These are phyloP conservation scores for Gamsiella multidivaricata DNA, from an alignment of 192 early-diverging fungal species.

Conservation along the genomic window DNA sequence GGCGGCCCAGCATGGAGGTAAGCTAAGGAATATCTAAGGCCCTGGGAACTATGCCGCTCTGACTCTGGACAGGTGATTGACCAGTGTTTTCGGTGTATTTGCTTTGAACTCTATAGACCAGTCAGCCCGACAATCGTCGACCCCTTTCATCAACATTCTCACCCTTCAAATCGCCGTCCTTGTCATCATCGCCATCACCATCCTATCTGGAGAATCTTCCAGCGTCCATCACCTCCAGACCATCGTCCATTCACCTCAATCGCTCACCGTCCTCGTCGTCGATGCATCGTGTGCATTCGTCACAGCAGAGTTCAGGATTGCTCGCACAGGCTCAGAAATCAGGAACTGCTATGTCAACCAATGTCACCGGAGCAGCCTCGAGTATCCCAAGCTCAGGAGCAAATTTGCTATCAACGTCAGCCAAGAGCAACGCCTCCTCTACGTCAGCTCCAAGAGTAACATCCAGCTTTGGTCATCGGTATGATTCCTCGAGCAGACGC, in stretches of 20 bases:
- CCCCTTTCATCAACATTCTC: constrained; percentile 31
- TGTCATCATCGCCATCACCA: constrained; percentile 56
- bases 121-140: constrained; percentile 35
- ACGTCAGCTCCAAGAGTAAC: constrained; percentile 51
- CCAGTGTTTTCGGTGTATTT: neutral
- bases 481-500: constrained; percentile 51
- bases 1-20: constrained; percentile 38
- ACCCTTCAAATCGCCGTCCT: constrained; percentile 57
- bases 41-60: too few species aligned
- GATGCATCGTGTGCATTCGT: constrained; percentile 49
- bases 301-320: constrained; percentile 25
- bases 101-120: too few species aligned
- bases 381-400: constrained; percentile 14
- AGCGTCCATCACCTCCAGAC: constrained; percentile 26
- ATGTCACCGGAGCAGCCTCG: constrained; percentile 10
- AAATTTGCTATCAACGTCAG: constrained; percentile 41
- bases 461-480: constrained; percentile 54
- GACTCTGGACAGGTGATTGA: too few species aligned
- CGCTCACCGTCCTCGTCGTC: constrained; percentile 52
- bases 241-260: constrained; percentile 38
- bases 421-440: constrained; percentile 49
- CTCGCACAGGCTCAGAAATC: constrained; percentile 27
- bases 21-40: neutral
- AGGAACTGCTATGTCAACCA: constrained; percentile 5
- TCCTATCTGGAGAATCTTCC: constrained; percentile 36